These are phyloP conservation scores for Kregervanrija delftensis DNA, from an alignment of 805 yeast genomes.

Conservation along the genomic window DNA sequence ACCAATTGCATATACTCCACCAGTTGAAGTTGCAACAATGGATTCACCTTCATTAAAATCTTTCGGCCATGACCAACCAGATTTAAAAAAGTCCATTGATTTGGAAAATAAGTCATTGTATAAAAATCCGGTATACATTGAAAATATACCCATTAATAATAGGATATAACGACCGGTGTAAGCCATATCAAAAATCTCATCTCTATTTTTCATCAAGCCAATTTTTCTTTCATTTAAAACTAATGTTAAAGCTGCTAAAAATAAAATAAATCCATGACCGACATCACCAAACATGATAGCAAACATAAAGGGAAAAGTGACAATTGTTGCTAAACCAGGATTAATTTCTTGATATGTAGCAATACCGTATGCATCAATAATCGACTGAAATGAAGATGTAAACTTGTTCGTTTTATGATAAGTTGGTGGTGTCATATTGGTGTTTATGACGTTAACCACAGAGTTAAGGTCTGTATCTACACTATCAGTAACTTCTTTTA, in stretches of 20 bases:
- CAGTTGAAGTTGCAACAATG: conserved; percentile 40
- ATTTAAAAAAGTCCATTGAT: conserved; percentile 57
- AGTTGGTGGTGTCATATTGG: conserved; percentile 66
- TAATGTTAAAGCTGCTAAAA: conserved; percentile 46
- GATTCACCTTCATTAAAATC: conserved; percentile 43
- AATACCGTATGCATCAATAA: conserved; percentile 72
- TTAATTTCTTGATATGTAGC: conserved; percentile 72
- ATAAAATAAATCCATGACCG: conserved; percentile 66
- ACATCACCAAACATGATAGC: conserved; percentile 82
- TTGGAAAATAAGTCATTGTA: conserved; percentile 70
- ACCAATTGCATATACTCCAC: conserved; percentile 51
- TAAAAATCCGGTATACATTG: conserved; percentile 67
- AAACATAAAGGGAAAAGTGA: conserved; percentile 77
- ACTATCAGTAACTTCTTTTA: conserved; percentile 58
- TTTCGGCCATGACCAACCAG: conserved; percentile 66
- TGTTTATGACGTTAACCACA: conserved; percentile 52
- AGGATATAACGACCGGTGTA: conserved; percentile 64
- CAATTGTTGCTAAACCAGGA: conserved; percentile 68
- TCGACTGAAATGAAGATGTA: conserved; percentile 61
- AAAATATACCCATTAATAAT: conserved; percentile 62
- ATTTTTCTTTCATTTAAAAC: conserved; percentile 50
- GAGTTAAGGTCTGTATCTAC: conserved; percentile 39
- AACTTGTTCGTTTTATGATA: conserved; percentile 65
- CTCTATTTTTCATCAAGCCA: conserved; percentile 48
- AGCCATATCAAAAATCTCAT: conserved; percentile 75